Evolutionary conservation across 495 filamentous ascomycete species (phyloP).

Genomic region (Neurospora sp.): DNA sequence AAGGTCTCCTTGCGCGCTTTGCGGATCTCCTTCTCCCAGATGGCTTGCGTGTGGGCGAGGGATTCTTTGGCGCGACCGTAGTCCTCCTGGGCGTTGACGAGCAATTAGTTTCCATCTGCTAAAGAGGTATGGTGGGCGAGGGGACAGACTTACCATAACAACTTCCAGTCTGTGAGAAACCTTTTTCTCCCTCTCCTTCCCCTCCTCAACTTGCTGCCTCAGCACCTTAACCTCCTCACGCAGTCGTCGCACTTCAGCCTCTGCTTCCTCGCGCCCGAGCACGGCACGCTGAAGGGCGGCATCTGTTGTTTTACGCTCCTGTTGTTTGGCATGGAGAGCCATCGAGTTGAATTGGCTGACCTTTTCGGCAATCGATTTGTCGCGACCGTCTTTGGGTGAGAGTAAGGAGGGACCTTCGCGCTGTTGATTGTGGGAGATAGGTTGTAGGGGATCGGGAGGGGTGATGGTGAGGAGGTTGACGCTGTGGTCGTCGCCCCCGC

Average conservation of each 20-base stretch:
- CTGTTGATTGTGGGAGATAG: conserved; percentile 69
- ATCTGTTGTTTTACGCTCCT: conserved; percentile 50
- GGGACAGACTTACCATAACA: conserved; percentile 48
- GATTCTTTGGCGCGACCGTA: conserved; percentile 65
- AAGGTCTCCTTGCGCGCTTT: conserved; percentile 77
- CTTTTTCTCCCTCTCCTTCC: conserved; percentile 60
- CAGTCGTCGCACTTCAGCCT: conserved; percentile 52
- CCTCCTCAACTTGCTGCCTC: conserved; percentile 53
- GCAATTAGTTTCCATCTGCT: not conserved
- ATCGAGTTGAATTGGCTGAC: conserved; percentile 76
- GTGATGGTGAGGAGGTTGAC: not conserved
- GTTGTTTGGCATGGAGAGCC: conserved; percentile 50
- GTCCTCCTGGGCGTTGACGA: conserved; percentile 48
- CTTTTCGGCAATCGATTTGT: conserved; percentile 69
- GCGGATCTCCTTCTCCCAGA: conserved; percentile 80
- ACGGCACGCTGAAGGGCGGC: conserved; percentile 72
- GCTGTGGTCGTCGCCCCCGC: not conserved
- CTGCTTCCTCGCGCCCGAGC: conserved; percentile 76
- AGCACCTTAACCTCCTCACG: conserved; percentile 46
- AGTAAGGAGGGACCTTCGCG: conserved; percentile 22
- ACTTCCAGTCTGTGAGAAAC: conserved; percentile 70
- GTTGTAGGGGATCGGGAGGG: conserved; percentile 44
- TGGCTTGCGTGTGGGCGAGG: conserved; percentile 55
- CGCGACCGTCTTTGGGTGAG: conserved; percentile 39
- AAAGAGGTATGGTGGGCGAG: not conserved